phyloP scores from a whole-genome alignment of 176 grass and related monocot genomes.

The Saccharum officinarum region DNA sequence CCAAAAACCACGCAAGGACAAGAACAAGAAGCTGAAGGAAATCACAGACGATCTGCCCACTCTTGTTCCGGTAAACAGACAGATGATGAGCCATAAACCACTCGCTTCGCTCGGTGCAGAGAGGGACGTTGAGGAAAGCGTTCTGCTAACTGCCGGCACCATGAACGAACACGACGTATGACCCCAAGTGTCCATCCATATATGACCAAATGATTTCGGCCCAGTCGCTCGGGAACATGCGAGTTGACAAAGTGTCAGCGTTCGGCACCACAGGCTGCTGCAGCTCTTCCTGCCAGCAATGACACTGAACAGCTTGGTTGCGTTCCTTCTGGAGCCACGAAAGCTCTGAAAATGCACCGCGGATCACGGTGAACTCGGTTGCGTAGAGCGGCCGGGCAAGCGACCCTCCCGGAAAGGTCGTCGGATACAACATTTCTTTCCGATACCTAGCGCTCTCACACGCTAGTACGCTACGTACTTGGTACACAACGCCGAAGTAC shows the following conservation, averaged over 20 bases:
- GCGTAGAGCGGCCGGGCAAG: conserved; percentile 10
- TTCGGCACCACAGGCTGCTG: background rate
- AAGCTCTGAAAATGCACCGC: background rate
- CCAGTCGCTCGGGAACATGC: background rate
- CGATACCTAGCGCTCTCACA: conserved; percentile 7
- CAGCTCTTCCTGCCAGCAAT: background rate
- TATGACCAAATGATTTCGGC: background rate
- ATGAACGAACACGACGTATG: background rate
- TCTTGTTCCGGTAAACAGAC: background rate
- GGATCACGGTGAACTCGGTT: background rate
- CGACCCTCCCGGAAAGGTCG: conserved; percentile 15
- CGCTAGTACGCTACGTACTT: background rate
- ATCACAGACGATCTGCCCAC: background rate
- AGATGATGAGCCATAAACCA: background rate
- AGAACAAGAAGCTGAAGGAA: background rate
- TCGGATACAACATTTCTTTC: conserved; percentile 38
- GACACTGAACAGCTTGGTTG: background rate
- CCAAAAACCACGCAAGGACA: background rate
- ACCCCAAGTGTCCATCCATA: background rate
- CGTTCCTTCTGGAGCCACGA: background rate
- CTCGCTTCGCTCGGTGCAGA: background rate
- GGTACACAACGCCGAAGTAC: background rate
- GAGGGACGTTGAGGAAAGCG: background rate
- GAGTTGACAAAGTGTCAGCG: background rate
- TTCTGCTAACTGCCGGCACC: background rate